Evolutionary conservation across 1,284 basidiomycete genomes (phyloP).

Genomic region (Pseudozyma pruni): DNA sequence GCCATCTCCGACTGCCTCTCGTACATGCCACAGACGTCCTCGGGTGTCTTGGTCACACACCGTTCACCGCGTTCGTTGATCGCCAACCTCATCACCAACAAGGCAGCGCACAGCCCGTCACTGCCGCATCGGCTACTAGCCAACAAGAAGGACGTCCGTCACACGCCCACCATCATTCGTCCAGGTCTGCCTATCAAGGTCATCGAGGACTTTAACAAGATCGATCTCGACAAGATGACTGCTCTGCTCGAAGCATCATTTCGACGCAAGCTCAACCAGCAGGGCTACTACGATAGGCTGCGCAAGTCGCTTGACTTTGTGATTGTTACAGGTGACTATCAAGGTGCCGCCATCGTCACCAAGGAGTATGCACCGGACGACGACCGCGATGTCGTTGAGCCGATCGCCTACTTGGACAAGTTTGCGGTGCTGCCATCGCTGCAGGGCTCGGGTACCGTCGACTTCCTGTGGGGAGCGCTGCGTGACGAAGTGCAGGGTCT

Average conservation of each 20-base stretch:
- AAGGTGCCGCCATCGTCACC: conserved; percentile 93
- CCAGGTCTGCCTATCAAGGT: conserved; percentile 88
- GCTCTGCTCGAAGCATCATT: conserved; percentile 88
- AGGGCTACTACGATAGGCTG: conserved; percentile 82
- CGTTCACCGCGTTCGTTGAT: conserved; percentile 94
- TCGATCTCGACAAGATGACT: conserved; percentile 83
- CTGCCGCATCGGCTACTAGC: conserved; percentile 91
- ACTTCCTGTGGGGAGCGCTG: conserved; percentile 98
- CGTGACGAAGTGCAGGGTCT: conserved; percentile 98
- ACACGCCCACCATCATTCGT: conserved; percentile 92
- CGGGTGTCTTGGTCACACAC: conserved; percentile 95
- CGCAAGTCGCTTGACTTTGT: conserved; percentile 85
- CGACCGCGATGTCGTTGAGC: conserved; percentile 29
- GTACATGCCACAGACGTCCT: conserved; percentile 92
- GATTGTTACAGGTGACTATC: conserved; percentile 94
- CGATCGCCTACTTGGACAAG: conserved; percentile 95
- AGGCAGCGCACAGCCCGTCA: conserved; percentile 93
- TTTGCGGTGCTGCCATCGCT: conserved; percentile 94
- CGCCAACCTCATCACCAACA: conserved; percentile 97
- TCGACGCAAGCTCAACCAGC: conserved; percentile 77
- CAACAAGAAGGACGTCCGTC: conserved; percentile 82
- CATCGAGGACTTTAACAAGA: conserved; percentile 73
- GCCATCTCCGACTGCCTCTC: conserved; percentile 86
- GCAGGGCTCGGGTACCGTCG: conserved; percentile 97
- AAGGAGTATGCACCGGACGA: conserved; percentile 73